Evolutionary conservation across 805 yeast genomes (phyloP).

Genomic region (Kodamaea neixiangensis): DNA sequence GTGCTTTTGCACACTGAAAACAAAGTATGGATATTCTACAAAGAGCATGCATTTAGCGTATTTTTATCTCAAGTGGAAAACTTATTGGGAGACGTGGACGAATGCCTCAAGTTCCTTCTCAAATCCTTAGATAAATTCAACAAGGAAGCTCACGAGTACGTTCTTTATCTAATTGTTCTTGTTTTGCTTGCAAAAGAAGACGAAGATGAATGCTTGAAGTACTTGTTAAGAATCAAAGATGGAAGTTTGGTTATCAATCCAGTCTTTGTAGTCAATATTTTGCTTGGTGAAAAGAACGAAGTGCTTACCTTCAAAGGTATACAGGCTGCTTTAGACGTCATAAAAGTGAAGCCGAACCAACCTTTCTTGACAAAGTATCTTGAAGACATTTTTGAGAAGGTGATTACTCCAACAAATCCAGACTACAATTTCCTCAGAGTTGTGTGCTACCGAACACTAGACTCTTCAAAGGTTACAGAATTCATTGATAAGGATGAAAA

Average conservation of each 20-base stretch:
- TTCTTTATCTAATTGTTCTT: constrained; percentile 10
- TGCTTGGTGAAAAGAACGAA: constrained; percentile 6
- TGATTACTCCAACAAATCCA: background rate
- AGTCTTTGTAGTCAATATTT: constrained; percentile 12
- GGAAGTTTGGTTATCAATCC: constrained; percentile 18
- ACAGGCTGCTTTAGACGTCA: background rate
- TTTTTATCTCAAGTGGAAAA: background rate
- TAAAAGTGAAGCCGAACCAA: background rate
- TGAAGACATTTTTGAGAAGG: constrained; percentile 6
- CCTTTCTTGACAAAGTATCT: constrained; percentile 11
- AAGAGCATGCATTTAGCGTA: constrained; percentile 2
- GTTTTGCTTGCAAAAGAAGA: constrained; percentile 2
- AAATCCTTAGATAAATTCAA: constrained; percentile 1
- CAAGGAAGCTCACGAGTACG: constrained; percentile 10
- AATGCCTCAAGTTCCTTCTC: background rate
- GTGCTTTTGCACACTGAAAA: constrained; percentile 5
- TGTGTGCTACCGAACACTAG: constrained; percentile 4
- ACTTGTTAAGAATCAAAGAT: constrained; percentile 13
- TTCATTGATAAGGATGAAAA: constrained; percentile 13
- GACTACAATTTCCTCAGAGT: background rate
- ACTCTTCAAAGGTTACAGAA: background rate
- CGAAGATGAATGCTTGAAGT: constrained; percentile 7
- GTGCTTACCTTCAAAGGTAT: constrained; percentile 13
- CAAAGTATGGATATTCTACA: constrained; percentile 14
- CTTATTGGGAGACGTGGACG: background rate